Evolutionary conservation across 805 yeast genomes (phyloP), one percentile per base, ranked within the genome.

Genomic region (Starmerella sp.): DNA sequence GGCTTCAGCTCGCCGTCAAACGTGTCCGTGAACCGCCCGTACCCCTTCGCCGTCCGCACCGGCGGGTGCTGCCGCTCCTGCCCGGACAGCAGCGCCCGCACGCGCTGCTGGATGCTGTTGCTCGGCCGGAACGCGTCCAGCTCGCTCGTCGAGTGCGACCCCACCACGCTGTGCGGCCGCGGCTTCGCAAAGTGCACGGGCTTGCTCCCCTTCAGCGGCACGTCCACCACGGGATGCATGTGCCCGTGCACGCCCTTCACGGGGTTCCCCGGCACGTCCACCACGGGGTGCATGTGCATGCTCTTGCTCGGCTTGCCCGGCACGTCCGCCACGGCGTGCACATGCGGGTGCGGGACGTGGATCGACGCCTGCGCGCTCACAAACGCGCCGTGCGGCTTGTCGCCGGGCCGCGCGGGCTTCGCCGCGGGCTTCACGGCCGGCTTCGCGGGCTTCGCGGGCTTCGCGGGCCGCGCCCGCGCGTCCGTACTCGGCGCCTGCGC

Each of bases 1-100:
- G 48, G 48, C 34, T 51, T 15, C 34, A 34, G 22, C 37, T n/a
- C 51, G 30, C n/a, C 53, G 39, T 36, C 48, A 38, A 30, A 28
- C 15, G 35, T 58, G 49, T 76, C 83, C 0, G 90, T 81, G 65
- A 77, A 86, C 65, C 80, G 79, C 7, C 96, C 96, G 67, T 89
- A 88, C 0, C 96, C 96, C 5, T 74, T 68, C 0, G 95, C 95
- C 0, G 91, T 81, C 62, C 78, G 82, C 15, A 70, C 65, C 0
- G 77, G 70, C 3, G 77, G 77, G 11, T 78, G 77, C 45, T 67
- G 63, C 11, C 63, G 60, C 17, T 60, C 51, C 29, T 66, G 60
- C 53, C 62, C 61, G 34, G 43, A 52, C 41, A 70, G 60, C 36
- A 67, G 65, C 38, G 60, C 58, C 35, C 68, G 66, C 30, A 70